These are phyloP conservation scores for Erysimum cheiri DNA, from an alignment of 441 rosid genomes.

Conservation along the genomic window DNA sequence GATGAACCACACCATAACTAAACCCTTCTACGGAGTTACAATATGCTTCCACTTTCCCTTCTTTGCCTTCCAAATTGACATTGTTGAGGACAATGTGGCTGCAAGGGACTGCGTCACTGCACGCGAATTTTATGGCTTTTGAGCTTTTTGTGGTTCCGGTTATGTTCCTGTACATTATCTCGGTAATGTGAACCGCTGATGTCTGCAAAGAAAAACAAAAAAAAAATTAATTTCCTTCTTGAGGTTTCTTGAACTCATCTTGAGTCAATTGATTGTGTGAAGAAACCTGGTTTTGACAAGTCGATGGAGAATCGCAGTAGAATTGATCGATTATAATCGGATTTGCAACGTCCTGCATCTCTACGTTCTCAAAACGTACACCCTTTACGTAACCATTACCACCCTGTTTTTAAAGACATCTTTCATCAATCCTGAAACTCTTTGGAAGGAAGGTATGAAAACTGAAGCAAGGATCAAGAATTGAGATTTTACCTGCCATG, in stretches of 20 bases:
- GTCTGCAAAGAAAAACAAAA: conserved; percentile 51
- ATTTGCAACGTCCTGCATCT: conserved; percentile 82
- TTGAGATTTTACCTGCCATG: conserved; percentile 82
- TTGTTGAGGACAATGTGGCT: conserved; percentile 77
- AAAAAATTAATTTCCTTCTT: conserved; percentile 9
- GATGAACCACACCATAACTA: conserved; percentile 79
- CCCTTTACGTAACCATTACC: conserved; percentile 91
- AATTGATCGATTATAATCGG: conserved; percentile 95
- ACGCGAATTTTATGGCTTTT: conserved; percentile 81
- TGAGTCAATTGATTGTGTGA: conserved; percentile 20
- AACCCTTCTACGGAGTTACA: conserved; percentile 90
- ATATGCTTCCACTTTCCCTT: conserved; percentile 78
- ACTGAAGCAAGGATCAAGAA: conserved; percentile 10
- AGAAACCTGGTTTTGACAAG: conserved; percentile 83
- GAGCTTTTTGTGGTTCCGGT: conserved; percentile 78
- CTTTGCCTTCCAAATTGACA: conserved; percentile 71
- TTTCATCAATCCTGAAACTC: background rate
- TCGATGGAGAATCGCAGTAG: conserved; percentile 91
- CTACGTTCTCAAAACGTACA: conserved; percentile 77
- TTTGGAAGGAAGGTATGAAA: background rate
- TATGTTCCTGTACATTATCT: conserved; percentile 85
- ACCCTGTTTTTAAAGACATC: conserved; percentile 55
- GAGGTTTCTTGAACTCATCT: conserved; percentile 9
- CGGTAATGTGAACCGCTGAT: conserved; percentile 72
- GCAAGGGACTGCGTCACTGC: conserved; percentile 91